Conservation (phyloP, 2,329 filamentous ascomycete species). For the Penicillium sp. region DNA sequence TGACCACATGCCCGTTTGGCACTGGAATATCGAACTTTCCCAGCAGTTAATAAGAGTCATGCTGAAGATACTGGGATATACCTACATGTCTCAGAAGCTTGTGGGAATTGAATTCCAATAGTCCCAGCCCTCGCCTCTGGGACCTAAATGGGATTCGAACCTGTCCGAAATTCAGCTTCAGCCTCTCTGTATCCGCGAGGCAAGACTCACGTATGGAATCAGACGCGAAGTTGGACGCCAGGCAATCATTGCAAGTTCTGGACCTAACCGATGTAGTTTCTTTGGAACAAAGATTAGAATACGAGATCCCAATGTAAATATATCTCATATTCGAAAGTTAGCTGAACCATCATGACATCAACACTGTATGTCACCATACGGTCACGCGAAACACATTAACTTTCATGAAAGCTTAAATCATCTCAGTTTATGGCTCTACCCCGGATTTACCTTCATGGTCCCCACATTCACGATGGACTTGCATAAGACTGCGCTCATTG, state of each 20-base stretch:
- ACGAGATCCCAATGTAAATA: background rate
- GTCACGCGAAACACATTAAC: background rate
- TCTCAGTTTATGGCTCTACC: background rate
- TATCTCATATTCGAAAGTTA: background rate
- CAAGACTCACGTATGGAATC: background rate
- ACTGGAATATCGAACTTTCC: conserved; percentile 29
- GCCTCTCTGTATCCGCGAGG: background rate
- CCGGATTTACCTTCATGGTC: background rate
- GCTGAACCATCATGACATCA: conserved; percentile 7
- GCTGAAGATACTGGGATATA: background rate
- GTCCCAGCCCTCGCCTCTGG: conserved; percentile 21
- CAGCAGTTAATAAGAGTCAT: background rate
- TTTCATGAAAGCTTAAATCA: background rate
- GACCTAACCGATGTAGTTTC: background rate
- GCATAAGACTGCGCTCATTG: background rate
- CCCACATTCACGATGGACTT: background rate
- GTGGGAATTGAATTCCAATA: conserved; percentile 28
- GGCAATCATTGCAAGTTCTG: background rate
- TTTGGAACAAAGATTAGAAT: background rate
- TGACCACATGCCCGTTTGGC: conserved; percentile 26
- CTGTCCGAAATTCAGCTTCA: background rate
- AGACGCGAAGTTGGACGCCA: background rate
- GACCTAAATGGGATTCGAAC: conserved; percentile 5
- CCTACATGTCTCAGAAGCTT: conserved; percentile 25
- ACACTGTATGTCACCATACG: background rate